Evolutionary conservation across 2,329 filamentous ascomycete species (phyloP).

Genomic region (Eutypella sp.): DNA sequence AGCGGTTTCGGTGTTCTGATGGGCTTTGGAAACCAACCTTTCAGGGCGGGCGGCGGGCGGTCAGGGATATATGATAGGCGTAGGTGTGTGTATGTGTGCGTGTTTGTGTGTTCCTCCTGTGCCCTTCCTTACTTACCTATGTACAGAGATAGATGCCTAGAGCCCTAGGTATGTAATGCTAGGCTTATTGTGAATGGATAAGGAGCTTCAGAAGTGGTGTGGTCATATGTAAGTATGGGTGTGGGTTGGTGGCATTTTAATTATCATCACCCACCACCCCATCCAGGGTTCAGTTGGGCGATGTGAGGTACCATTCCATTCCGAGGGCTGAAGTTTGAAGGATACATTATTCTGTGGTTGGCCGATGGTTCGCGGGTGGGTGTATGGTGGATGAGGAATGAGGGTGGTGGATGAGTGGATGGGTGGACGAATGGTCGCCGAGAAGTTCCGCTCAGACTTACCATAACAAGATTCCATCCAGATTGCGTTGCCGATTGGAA

Average conservation of each 20-base stretch:
- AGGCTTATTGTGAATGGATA: background rate
- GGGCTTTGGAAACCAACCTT: background rate
- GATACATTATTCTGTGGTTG: background rate
- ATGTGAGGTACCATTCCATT: too few relatives aligned
- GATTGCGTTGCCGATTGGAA: too few relatives aligned
- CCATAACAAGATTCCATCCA: too few relatives aligned
- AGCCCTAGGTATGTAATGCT: background rate
- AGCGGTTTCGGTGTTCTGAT: slow-evolving; percentile 19
- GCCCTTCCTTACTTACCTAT: too few relatives aligned
- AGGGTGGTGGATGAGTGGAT: too few relatives aligned
- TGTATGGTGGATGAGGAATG: too few relatives aligned
- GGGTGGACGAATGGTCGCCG: too few relatives aligned
- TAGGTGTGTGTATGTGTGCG: background rate
- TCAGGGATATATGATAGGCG: background rate
- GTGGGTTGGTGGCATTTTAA: background rate
- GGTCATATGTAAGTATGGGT: background rate
- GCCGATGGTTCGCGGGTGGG: too few relatives aligned
- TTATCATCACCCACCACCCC: background rate
- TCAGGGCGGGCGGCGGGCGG: too few relatives aligned
- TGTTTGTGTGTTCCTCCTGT: background rate
- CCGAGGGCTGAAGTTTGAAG: too few relatives aligned
- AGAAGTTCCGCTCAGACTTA: too few relatives aligned
- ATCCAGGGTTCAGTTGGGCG: background rate
- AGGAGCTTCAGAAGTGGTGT: background rate
- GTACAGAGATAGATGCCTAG: background rate